Conservation (phyloP, 2,329 filamentous ascomycete species). For the Cordyceps cicadae region DNA sequence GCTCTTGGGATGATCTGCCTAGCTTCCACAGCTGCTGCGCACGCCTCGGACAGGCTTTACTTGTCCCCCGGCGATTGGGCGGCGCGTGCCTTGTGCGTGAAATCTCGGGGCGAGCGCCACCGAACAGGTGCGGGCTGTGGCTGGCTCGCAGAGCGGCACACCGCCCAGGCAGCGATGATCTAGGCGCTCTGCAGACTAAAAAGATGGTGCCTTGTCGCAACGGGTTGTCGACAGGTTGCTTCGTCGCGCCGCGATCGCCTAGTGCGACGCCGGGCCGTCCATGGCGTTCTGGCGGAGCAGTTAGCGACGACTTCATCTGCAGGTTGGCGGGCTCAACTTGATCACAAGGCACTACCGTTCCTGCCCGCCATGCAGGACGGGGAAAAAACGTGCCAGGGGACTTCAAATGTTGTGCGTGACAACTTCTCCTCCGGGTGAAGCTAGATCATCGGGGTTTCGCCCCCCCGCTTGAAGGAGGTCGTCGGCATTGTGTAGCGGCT, state of each 20-base stretch:
- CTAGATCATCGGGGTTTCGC: too few relatives aligned
- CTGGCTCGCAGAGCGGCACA: not conserved
- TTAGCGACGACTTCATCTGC: not conserved
- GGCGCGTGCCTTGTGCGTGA: too few relatives aligned
- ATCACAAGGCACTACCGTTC: not conserved
- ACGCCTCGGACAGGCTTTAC: not conserved
- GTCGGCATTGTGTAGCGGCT: not conserved
- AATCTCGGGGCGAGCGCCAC: not conserved
- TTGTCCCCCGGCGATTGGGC: too few relatives aligned
- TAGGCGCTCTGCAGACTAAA: not conserved
- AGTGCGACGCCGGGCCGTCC: not conserved
- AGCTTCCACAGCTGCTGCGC: not conserved
- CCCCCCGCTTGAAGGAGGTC: too few relatives aligned
- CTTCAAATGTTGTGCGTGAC: not conserved
- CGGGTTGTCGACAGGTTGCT: too few relatives aligned
- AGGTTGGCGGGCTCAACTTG: not conserved
- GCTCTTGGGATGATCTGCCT: not conserved
- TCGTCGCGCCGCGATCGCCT: not conserved
- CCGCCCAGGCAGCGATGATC: not conserved
- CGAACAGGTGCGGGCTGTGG: not conserved
- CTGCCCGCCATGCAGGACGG: not conserved
- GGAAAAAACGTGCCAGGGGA: too few relatives aligned
- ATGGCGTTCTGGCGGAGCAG: not conserved
- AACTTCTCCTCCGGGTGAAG: not conserved
- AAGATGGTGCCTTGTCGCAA: not conserved